Percentiles rank a stretch among this genome's conserved stretches.
phyloP scores from a whole-genome alignment of 2,329 filamentous ascomycete species.

The Cladophialophora carrionii region DNA sequence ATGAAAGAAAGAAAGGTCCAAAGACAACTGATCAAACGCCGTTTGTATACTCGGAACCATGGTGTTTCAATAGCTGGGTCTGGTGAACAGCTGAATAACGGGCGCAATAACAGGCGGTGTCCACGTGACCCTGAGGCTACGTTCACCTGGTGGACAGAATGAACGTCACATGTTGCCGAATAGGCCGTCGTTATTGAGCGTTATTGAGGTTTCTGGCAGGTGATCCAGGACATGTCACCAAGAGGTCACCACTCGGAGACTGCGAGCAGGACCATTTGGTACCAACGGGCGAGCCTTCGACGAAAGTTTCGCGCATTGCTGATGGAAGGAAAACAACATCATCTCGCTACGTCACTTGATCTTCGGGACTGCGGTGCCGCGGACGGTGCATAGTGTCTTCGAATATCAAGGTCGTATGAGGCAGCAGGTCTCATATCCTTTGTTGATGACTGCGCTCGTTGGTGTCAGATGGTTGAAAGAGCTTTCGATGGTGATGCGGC shows the following conservation, averaged over 20 bases:
- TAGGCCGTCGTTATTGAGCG: constrained; percentile 8
- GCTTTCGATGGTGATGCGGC: neutral
- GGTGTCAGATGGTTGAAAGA: neutral
- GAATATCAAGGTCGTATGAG: neutral
- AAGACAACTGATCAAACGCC: constrained; percentile 5
- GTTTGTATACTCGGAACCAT: constrained; percentile 9
- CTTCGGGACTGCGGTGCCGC: neutral
- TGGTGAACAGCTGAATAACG: constrained; percentile 16
- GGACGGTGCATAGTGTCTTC: neutral
- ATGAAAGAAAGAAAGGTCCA: neutral
- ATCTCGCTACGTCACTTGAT: neutral
- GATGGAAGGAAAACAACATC: neutral
- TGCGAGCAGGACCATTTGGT: neutral
- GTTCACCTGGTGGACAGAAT: neutral
- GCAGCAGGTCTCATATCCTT: neutral
- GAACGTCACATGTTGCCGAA: constrained; percentile 1
- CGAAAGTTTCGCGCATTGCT: neutral
- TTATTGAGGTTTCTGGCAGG: neutral
- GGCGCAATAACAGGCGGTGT: constrained; percentile 12
- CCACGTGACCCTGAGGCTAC: constrained; percentile 7
- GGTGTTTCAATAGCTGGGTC: constrained; percentile 14
- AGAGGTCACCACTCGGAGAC: neutral
- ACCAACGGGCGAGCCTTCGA: neutral
- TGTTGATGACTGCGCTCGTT: neutral
- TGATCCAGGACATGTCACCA: constrained; percentile 1